Evolutionary conservation across 2,329 filamentous ascomycete species (phyloP), one percentile per base, ranked within the genome.

Genomic region (Alternaria longipes): DNA sequence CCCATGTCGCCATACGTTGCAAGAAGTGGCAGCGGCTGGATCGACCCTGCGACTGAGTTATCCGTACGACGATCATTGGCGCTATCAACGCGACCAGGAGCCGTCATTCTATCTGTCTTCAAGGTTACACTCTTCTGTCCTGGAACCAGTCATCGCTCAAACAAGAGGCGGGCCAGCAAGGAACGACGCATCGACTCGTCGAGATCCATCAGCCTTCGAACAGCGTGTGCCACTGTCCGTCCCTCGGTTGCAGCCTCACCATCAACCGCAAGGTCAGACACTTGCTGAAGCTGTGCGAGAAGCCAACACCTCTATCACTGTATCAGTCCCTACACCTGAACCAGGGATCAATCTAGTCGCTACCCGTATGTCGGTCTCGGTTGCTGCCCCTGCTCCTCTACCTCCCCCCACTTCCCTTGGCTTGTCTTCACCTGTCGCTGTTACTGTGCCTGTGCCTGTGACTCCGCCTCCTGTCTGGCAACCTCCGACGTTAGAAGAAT

Each of bases 361-460:
- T 20, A 64, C 57, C 40, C 60, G 51, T 22, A 53, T 64, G 60
- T 61, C 51, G 18, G 51, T 64, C 3, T 58, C 46, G n/a, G 55
- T 64, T 18, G 54, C 54, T n/a, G 61, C 61, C 3, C 61, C 58
- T 56, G 54, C 54, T 45, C 58, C 62, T 58, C 30, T 64, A 54
- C 45, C 57, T 42, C 9, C 58, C 11, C 50, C 28, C 18, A 51
- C 45, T 16, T 59, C 46, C 20, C 54, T 18, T 61, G 24, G 54
- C 30, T 61, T 20, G 24, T 61, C 58, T 47, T 57, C 40, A 18
- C 58, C 57, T 55, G 50, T 61, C 1, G 46, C 62, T 59, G 36
- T 64, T 20, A 50, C 58, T 54, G 55, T 59, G 42, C 59, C 58
- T 24, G 58, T 61, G 5, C 59, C 60, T 14, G 30, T 40, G 42